Percentiles rank a stretch among this genome's conserved stretches.
These are phyloP conservation scores for Penicillium paneum DNA, from an alignment of 2,329 filamentous ascomycete species.

Conservation along the genomic window DNA sequence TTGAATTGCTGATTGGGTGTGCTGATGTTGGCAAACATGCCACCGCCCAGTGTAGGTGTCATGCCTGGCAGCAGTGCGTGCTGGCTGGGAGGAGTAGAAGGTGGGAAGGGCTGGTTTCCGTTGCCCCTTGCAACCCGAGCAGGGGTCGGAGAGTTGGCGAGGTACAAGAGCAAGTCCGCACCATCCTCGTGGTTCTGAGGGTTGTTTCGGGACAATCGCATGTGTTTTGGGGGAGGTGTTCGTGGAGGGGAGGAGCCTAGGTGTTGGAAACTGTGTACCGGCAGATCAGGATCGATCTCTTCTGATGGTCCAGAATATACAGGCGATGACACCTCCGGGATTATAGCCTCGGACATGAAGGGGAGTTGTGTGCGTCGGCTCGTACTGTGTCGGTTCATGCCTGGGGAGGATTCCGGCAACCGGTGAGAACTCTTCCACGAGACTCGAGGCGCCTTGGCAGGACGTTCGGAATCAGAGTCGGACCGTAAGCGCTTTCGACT, in stretches of 20 bases:
- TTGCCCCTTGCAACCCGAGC: constrained; percentile 56
- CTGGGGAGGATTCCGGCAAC: constrained; percentile 80
- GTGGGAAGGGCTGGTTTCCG: constrained; percentile 54
- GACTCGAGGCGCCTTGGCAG: constrained; percentile 57
- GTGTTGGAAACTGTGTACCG: constrained; percentile 48
- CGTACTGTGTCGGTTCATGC: constrained; percentile 70
- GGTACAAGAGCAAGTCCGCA: constrained; percentile 74
- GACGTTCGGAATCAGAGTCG: constrained; percentile 55
- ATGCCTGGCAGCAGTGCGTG: constrained; percentile 51
- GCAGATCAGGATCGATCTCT: constrained; percentile 79
- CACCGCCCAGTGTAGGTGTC: constrained; percentile 58
- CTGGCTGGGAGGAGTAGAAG: constrained; percentile 73
- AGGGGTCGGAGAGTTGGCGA: constrained; percentile 87
- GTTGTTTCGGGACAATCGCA: constrained; percentile 50
- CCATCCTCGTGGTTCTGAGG: constrained; percentile 70
- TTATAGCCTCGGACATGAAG: constrained; percentile 70
- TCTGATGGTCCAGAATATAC: constrained; percentile 45
- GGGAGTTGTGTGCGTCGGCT: constrained; percentile 75
- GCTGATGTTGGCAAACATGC: constrained; percentile 69
- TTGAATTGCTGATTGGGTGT: constrained; percentile 87
- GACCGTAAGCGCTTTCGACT: constrained; percentile 68
- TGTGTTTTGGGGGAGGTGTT: constrained; percentile 67
- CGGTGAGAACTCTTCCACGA: constrained; percentile 76
- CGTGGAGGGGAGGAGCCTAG: constrained; percentile 77
- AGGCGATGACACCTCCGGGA: constrained; percentile 61